Base-by-base conservation (phyloP, 1,284 basidiomycete genomes). In the Ganoderma lucidum region DNA sequence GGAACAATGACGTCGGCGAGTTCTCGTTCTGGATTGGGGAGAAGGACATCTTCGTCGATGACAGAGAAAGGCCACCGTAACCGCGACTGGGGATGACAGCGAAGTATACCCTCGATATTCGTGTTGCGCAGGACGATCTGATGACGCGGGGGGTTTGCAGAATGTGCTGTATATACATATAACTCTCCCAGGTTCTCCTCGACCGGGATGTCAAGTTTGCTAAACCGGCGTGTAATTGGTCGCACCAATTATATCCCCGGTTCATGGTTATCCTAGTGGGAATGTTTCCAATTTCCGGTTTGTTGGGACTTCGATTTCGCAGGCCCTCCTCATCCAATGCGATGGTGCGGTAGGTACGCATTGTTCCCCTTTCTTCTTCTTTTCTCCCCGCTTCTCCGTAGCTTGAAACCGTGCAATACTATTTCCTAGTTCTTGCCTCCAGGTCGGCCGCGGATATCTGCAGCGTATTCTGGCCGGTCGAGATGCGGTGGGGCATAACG, bases 1-100 rank as follows among this genome's bases (percentile, higher is more conserved):
- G 75, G 37, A 69, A 64, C 30, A 64, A 69, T 6, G 65, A 70
- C 17, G 61, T 69, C 8, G 70, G 71, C 59, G 72, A 73, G 60
- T 79, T 78, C 69, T 71, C 71, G 6, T 75, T 81, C 66, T 53
- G 66, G 28, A 76, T 81, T 58, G 68, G 68, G 8, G 66, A 71
- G 2, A 70, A 73, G 30, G 75, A 74, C 61, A 70, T 79, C 17
- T 51, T 75, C 28, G 73, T 74, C 30, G 65, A 71, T 6, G 28
- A 64, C 6, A 67, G 66, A 37, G 58, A 68, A 10, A 41, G 32
- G 39, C 59, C 63, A 23, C 39, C 39, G 14, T 60, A 60, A 42
- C 39, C 39, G 59, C 59, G 39, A 35, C 58, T n/a, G 10, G 9
- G 58, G 12, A 39, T 59, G 59, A 42, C 39, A 41, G 23, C 23